Conservation (phyloP, 108 stramenopile genomes). For the Skeletonema potamos region DNA sequence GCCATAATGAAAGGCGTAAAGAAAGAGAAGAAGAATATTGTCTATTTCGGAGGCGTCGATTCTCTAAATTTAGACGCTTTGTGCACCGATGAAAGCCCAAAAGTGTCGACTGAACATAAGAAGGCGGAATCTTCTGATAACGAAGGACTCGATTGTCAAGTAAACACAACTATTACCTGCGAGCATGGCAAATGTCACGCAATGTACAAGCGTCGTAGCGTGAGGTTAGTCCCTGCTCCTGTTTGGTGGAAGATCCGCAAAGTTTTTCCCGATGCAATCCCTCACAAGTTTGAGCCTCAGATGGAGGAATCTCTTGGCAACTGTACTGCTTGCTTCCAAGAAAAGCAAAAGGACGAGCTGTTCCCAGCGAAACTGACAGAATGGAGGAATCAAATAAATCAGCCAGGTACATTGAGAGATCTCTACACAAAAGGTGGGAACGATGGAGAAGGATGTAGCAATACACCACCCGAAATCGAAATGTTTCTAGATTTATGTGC, state of each 20-base stretch:
- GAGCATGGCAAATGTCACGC: slow-evolving; percentile 40
- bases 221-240: slow-evolving; percentile 25
- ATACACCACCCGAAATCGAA: slow-evolving; percentile 6
- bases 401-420: slow-evolving; percentile 11
- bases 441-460: neutral
- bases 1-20: neutral
- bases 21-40: neutral
- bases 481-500: neutral
- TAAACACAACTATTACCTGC: slow-evolving; percentile 14
- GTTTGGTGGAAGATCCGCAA: slow-evolving; percentile 55
- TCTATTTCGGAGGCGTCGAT: slow-evolving; percentile 18
- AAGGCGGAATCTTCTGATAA: neutral
- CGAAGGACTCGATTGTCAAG: neutral
- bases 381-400: slow-evolving; percentile 28
- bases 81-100: neutral
- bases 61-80: slow-evolving; percentile 1
- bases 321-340: slow-evolving; percentile 32
- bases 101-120: neutral
- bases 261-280: slow-evolving; percentile 60
- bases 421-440: neutral
- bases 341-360: slow-evolving; percentile 16
- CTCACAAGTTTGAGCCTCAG: slow-evolving; percentile 13
- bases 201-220: slow-evolving; percentile 31
- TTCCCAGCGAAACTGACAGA: slow-evolving; percentile 33
- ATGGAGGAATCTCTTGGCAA: slow-evolving; percentile 29